Evolutionary conservation across 1,284 basidiomycete genomes (phyloP).

Genomic region (Exsudoporus floridanus): DNA sequence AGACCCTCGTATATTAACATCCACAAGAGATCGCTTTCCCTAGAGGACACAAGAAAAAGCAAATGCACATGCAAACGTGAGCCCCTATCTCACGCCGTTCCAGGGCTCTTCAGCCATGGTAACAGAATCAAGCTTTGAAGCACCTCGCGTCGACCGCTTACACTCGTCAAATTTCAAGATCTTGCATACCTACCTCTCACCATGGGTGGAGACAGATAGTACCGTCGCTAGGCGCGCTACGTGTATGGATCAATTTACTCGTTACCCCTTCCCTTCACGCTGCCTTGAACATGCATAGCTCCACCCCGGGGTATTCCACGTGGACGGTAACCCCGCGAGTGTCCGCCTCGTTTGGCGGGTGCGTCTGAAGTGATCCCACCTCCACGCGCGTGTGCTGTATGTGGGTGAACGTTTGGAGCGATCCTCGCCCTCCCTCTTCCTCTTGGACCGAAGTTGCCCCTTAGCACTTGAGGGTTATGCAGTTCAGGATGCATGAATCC

Average conservation of each 20-base stretch:
- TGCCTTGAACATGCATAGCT: background rate
- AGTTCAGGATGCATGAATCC: conserved; percentile 43
- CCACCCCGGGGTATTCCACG: conserved; percentile 23
- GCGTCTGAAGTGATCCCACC: background rate
- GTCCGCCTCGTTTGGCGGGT: conserved; percentile 5
- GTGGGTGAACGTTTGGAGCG: conserved; percentile 20
- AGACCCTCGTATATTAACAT: too few species aligned
- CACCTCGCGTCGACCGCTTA: background rate
- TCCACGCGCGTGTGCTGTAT: conserved; percentile 15
- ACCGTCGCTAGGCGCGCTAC: background rate
- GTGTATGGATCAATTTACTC: background rate
- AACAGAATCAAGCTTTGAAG: background rate
- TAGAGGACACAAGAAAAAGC: background rate
- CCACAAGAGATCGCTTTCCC: too few species aligned
- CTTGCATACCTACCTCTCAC: too few species aligned
- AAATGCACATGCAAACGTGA: too few species aligned
- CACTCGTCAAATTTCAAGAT: background rate
- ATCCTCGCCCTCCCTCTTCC: conserved; percentile 35
- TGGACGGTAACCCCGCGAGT: conserved; percentile 13
- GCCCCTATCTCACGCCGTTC: background rate
- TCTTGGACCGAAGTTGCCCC: conserved; percentile 31
- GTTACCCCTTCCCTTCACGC: conserved; percentile 8
- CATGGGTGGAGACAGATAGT: too few species aligned
- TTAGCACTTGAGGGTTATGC: conserved; percentile 34
- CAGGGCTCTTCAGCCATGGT: too few species aligned